Base-by-base conservation (phyloP, 345 rosid species). In the Kandelia obovata region DNA sequence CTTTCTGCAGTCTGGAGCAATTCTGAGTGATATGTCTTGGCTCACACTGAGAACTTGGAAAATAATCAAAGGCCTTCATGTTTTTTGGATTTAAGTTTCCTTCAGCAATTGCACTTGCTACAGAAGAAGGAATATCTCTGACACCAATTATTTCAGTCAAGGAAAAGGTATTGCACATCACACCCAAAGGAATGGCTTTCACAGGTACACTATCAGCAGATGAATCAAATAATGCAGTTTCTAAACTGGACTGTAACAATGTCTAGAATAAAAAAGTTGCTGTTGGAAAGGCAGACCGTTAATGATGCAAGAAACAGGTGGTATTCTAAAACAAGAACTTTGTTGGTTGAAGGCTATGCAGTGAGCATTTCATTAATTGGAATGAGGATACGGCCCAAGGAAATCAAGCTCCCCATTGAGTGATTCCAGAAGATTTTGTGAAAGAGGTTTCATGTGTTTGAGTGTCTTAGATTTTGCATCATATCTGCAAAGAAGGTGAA, bases 321-420 rank as follows among this genome's bases (percentile, higher is more conserved):
- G 5, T 43, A 43, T 13, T 11, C 49, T 43, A 43, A 43, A 43
- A 43, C 49, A 15, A 43, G 19, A 43, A 19, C 19, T 13, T 15
- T 43, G 19, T 15, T 3, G 1, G 49, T 13, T 17, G 49, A 43
- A 43, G 17, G 49, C 17, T 43, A 43, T 11, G 19, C 49, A 43
- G 49, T 15, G 16, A 43, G 49, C 8, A 5, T 43, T 13, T 43
- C 35, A 11, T n/a, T 19, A 27, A 71, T 59, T 20, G n/a, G 59
- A 55, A 49, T 39, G 69, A 86, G 92, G 97, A 94, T 94, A 91
- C 97, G 92, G 96, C 73, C 98, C 97, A 23, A 91, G 85, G 72
- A 91, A 91, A 75, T 93, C 89, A 21, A 91, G 89, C 57, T 87
- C 78, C 79, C 73, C 90, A 64, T 67, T 80, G 23, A 83, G 62